Conservation (phyloP, 306 rosid species). For the Vicia faba region DNA sequence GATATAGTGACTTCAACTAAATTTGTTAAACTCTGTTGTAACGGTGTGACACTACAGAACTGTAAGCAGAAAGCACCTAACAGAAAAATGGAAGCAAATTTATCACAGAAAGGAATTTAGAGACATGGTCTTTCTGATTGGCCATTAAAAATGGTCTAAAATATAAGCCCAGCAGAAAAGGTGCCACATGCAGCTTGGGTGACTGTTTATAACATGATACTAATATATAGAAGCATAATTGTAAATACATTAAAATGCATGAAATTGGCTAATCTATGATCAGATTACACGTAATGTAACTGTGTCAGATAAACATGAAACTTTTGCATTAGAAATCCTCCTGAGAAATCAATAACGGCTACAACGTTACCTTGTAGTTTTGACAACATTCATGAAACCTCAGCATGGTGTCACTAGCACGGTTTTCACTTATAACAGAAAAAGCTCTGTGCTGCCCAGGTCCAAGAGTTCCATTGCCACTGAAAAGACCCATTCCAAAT, state of each 20-base stretch:
- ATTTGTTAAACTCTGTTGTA: constrained; percentile 2
- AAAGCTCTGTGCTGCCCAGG: constrained; percentile 75
- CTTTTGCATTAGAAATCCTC: constrained; percentile 10
- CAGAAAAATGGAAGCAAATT: constrained; percentile 19
- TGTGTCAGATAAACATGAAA: constrained; percentile 16
- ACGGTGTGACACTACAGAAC: background rate
- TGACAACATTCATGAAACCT: constrained; percentile 79
- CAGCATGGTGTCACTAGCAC: constrained; percentile 75
- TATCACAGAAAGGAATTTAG: background rate
- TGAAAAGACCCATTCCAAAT: constrained; percentile 90
- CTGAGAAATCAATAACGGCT: constrained; percentile 26
- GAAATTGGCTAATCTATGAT: constrained; percentile 24
- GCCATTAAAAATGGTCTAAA: background rate
- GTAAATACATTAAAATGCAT: constrained; percentile 19
- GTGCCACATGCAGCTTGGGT: constrained; percentile 2
- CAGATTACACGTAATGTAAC: background rate
- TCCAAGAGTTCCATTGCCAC: constrained; percentile 84
- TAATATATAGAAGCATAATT: constrained; percentile 16
- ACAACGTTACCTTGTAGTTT: constrained; percentile 73
- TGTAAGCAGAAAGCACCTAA: constrained; percentile 18
- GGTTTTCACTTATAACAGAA: constrained; percentile 83
- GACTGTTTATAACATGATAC: constrained; percentile 8
- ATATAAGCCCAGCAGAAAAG: background rate
- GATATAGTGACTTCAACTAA: constrained; percentile 16
- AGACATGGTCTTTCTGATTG: background rate